Evolutionary conservation across 202 grass and related monocot species (phyloP).

Genomic region (Digitaria exilis): DNA sequence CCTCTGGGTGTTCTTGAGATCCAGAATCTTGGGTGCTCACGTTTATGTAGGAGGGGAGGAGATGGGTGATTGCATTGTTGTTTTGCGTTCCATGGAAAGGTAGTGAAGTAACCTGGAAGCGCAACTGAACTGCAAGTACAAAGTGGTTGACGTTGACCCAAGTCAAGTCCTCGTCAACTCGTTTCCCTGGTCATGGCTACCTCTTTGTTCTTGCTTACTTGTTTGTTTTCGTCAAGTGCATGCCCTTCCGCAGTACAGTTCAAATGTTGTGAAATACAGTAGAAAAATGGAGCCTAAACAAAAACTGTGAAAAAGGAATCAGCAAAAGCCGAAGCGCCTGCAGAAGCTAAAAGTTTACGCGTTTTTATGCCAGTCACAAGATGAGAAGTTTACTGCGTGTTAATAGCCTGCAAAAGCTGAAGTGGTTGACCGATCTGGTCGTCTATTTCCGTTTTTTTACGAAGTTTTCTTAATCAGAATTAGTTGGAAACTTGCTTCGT

Average conservation of each 20-base stretch:
- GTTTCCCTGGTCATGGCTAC: no score
- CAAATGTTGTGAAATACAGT: background rate
- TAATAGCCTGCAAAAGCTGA: no score
- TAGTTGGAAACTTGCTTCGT: no score
- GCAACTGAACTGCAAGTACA: conserved; percentile 36
- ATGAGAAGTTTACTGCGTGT: no score
- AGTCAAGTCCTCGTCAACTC: background rate
- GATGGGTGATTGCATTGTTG: background rate
- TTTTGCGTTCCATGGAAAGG: background rate
- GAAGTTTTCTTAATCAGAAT: no score
- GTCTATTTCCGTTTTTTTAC: no score
- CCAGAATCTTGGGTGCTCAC: background rate
- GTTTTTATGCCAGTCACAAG: no score
- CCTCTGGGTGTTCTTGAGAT: background rate
- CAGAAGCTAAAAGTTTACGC: no score
- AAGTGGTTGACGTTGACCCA: background rate
- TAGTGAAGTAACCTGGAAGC: background rate
- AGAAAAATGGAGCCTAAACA: background rate
- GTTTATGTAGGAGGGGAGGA: background rate
- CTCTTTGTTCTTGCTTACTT: background rate
- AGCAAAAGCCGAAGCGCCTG: background rate
- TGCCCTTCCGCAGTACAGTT: background rate
- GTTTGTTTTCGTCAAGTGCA: background rate
- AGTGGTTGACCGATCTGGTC: no score
- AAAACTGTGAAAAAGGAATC: background rate